Conservation (phyloP, 2,329 filamentous ascomycete genomes). For the Diaporthe helianthi region DNA sequence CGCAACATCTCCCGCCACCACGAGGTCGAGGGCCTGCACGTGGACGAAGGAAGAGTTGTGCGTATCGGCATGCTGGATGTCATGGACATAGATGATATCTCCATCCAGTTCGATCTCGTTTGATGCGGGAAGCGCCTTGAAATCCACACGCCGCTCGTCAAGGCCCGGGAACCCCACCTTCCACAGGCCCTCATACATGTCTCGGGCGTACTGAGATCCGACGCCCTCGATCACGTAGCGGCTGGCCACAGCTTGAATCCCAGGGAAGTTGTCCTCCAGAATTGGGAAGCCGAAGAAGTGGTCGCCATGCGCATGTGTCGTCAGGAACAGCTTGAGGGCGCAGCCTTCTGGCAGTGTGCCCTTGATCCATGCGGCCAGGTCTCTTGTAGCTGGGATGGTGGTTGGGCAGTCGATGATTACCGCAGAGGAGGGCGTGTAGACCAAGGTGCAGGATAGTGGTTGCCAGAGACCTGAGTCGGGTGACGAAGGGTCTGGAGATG, state of each 20-base stretch:
- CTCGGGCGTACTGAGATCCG: background rate
- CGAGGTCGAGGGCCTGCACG: background rate
- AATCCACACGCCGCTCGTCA: background rate
- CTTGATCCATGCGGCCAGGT: slow-evolving; percentile 14
- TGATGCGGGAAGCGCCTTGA: background rate
- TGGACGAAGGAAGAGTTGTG: slow-evolving; percentile 7
- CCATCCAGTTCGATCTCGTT: background rate
- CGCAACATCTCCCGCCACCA: slow-evolving; percentile 3
- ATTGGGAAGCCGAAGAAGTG: slow-evolving; percentile 23
- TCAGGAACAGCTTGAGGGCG: background rate
- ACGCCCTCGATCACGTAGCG: background rate
- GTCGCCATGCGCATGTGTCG: slow-evolving; percentile 14
- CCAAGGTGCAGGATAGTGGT: background rate
- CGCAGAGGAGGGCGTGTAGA: background rate
- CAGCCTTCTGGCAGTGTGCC: background rate
- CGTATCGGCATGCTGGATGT: slow-evolving; percentile 1
- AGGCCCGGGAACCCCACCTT: slow-evolving; percentile 1
- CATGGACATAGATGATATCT: background rate
- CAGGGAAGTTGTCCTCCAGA: slow-evolving; percentile 11
- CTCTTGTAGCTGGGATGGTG: background rate
- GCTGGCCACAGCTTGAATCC: slow-evolving; percentile 1
- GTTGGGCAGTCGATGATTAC: slow-evolving; percentile 8
- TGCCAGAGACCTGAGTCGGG: slow-evolving; percentile 2
- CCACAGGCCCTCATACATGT: slow-evolving; percentile 3
- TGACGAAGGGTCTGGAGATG: background rate